Base-by-base conservation (phyloP, 2,329 filamentous ascomycete genomes). In the Stachybotrys chartarum region DNA sequence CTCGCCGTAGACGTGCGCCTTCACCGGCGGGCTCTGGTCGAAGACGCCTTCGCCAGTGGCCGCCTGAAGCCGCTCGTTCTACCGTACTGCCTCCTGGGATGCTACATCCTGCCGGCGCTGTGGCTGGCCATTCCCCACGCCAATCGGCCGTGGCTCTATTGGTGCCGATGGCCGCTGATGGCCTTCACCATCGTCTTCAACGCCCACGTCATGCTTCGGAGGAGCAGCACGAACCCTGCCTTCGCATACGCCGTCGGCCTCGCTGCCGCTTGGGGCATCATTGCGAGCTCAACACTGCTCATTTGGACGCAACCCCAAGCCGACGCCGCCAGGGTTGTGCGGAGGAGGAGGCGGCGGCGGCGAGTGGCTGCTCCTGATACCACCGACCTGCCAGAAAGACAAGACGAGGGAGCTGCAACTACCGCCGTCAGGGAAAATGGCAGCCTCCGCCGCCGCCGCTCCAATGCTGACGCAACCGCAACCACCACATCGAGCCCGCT, bases 121-220 rank as follows among this genome's bases (percentile, higher is more conserved):
- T 87, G 83, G 66, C 74, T 86, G 14, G 69, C 77, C 51, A 72
- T 86, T 57, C 80, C 82, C 1, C 82, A 86, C 61, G 71, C 66
- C 35, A 68, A 70, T 2, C 71, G 75, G 8, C 75, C 75, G 6
- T 80, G 77, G 77, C 60, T 84, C 11, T 81, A 80, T 60, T 69
- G 62, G 8, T 72, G 75, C 35, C 63, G 71, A 52, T 84, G 79
- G 75, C 66, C 75, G 12, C 72, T 85, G 18, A 67, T 80, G 54
- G 72, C 69, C 7, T 62, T 71, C 8, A 68, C 79, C 39, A 54
- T 75, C 32, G 63, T 61, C 17, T 76, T 80, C 57, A 76, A 83
- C 59, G 50, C 70, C 32, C 60, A 77, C 52, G 66, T 79, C 52
- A 61, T 78, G 54, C 59, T 58, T 11, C 59, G 68, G 31, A 72